These are phyloP conservation scores for Termitomyces sp. DNA, from an alignment of 768 basidiomycete species.

Conservation along the genomic window DNA sequence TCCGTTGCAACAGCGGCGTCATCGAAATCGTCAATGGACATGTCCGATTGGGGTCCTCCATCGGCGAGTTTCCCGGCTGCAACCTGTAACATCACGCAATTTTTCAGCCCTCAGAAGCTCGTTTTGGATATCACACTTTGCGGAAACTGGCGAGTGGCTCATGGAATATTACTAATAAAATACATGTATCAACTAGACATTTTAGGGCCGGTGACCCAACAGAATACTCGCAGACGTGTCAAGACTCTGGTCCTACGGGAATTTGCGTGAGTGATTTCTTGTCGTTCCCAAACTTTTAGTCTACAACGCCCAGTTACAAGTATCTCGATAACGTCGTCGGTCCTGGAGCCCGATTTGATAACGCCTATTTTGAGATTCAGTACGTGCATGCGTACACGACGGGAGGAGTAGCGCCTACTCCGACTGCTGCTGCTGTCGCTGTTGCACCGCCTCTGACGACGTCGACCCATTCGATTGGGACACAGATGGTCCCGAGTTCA, in stretches of 20 bases:
- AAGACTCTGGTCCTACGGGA: conserved; percentile 26
- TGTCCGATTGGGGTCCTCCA: conserved; percentile 37
- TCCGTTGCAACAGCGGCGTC: conserved; percentile 22
- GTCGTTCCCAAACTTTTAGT: background rate
- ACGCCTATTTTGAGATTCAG: conserved; percentile 61
- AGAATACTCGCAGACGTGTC: conserved; percentile 33
- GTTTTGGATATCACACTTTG: conserved; percentile 52
- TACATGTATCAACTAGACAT: background rate
- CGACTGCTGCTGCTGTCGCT: conserved; percentile 16
- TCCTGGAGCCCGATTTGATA: conserved; percentile 31
- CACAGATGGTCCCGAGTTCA: conserved; percentile 14
- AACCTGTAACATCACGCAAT: conserved; percentile 34
- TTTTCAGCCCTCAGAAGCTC: conserved; percentile 40
- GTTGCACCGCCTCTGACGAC: conserved; percentile 3
- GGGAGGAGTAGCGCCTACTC: conserved; percentile 18
- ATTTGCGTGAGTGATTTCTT: conserved; percentile 23
- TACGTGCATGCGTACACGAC: conserved; percentile 46
- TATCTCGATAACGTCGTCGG: conserved; percentile 49
- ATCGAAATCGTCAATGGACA: conserved; percentile 25
- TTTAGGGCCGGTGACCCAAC: conserved; percentile 38
- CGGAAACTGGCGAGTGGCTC: conserved; percentile 30
- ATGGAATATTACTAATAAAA: background rate
- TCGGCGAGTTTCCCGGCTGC: conserved; percentile 32
- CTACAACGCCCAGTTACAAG: conserved; percentile 14
- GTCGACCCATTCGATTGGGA: conserved; percentile 7